Percentiles rank a stretch among this genome's conserved stretches.
Conservation (phyloP, 495 filamentous ascomycete genomes). For the Talaromyces wortmannii region DNA sequence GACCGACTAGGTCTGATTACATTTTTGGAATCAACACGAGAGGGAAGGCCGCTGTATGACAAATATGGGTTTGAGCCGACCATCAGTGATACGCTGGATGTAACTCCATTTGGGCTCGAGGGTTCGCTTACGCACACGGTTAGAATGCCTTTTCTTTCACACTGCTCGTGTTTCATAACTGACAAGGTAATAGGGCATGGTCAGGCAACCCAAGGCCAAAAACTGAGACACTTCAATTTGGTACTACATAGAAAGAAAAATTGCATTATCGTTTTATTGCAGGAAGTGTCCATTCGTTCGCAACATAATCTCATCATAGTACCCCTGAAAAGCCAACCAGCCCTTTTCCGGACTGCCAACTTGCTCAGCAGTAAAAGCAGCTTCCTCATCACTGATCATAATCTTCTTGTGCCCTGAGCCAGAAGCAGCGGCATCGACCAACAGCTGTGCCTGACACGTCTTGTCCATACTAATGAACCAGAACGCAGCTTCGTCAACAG, state of each 20-base stretch:
- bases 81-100: conserved; percentile 27
- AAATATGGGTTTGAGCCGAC: conserved; percentile 43
- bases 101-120: conserved; percentile 14
- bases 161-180: not conserved
- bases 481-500: conserved; percentile 57
- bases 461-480: conserved; percentile 73
- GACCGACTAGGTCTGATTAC: conserved; percentile 37
- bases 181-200: not conserved
- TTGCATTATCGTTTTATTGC: not conserved
- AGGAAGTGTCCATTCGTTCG: not conserved
- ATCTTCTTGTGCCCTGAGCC: conserved; percentile 58
- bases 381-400: conserved; percentile 63
- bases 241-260: no score
- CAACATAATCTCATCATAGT: not conserved
- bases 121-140: not conserved
- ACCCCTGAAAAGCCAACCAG: conserved; percentile 40
- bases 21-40: conserved; percentile 48
- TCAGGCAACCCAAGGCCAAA: not conserved
- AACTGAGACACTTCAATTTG: not conserved
- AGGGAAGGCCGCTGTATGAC: conserved; percentile 45
- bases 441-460: conserved; percentile 64
- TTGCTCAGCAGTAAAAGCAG: conserved; percentile 57
- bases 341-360: conserved; percentile 57
- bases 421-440: conserved; percentile 68
- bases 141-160: not conserved